Percentiles rank a stretch among this genome's conserved stretches.
Conservation (phyloP, 1,284 basidiomycete genomes). For the Heterobasidion parviporum region DNA sequence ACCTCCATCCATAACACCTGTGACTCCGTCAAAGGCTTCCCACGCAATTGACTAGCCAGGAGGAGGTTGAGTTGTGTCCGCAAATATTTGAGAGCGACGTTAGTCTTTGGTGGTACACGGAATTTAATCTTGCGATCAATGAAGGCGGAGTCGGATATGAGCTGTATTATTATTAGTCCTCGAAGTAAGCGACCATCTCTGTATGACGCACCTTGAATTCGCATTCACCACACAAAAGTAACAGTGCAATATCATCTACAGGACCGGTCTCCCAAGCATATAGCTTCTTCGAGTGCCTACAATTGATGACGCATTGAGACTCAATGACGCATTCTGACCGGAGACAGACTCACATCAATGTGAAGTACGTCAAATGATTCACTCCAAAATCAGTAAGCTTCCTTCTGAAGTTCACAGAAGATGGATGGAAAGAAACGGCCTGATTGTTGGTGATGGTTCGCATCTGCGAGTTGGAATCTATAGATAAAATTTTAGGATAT, state of each 20-base stretch:
- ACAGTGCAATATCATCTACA: conserved; percentile 77
- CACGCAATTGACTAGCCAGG: conserved; percentile 60
- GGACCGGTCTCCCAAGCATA: conserved; percentile 98
- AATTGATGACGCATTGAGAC: neutral
- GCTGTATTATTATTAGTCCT: conserved; percentile 29
- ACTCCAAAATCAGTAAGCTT: conserved; percentile 65
- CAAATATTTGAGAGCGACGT: conserved; percentile 76
- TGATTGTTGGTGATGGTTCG: conserved; percentile 88
- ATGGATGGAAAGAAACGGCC: conserved; percentile 81
- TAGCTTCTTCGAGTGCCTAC: conserved; percentile 86
- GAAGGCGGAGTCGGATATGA: conserved; percentile 62
- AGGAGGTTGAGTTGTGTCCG: conserved; percentile 59
- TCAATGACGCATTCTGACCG: conserved; percentile 10
- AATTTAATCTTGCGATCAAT: conserved; percentile 86
- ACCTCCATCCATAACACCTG: conserved; percentile 69
- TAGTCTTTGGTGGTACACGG: conserved; percentile 61
- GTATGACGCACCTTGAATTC: conserved; percentile 73
- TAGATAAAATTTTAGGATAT: conserved; percentile 83
- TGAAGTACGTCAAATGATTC: conserved; percentile 81
- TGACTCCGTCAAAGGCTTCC: conserved; percentile 48
- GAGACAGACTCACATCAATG: conserved; percentile 60
- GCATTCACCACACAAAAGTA: conserved; percentile 86
- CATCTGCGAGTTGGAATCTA: conserved; percentile 62
- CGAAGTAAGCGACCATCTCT: neutral
- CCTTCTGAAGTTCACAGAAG: conserved; percentile 79